Percentiles rank a stretch among this genome's conserved stretches.
phyloP scores from a whole-genome alignment of 805 yeast genomes.

The Metschnikowia reukaufii region DNA sequence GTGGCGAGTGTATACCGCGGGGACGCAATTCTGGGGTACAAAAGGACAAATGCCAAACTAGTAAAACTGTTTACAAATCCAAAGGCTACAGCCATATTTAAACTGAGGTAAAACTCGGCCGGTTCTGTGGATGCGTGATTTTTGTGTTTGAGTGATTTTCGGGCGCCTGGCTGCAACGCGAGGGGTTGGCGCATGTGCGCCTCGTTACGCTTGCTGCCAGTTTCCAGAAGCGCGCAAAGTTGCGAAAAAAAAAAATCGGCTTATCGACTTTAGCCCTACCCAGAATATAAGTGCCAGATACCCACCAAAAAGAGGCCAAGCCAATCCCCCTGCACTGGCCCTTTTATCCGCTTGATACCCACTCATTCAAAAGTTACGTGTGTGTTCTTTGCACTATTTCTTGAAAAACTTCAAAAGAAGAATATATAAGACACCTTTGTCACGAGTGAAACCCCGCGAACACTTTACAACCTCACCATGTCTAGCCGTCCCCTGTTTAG shows the following conservation, averaged over 20 bases:
- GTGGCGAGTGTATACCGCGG: too few species aligned
- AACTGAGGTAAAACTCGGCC: too few species aligned
- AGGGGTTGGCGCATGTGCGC: too few species aligned
- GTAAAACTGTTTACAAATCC: too few species aligned
- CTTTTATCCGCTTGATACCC: not conserved
- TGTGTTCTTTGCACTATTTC: not conserved
- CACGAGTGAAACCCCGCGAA: not conserved
- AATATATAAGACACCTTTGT: not conserved
- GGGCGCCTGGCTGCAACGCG: too few species aligned
- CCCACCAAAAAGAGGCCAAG: not conserved
- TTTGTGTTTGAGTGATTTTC: too few species aligned
- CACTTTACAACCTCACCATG: not conserved
- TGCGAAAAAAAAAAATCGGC: not conserved
- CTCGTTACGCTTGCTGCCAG: not conserved
- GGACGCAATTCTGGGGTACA: too few species aligned
- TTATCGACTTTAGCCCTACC: not conserved
- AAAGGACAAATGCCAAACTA: too few species aligned
- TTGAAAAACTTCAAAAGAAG: not conserved
- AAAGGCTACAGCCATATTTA: too few species aligned
- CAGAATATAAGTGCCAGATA: not conserved
- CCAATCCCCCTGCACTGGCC: not conserved
- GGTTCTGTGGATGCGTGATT: too few species aligned
- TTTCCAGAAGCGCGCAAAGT: not conserved
- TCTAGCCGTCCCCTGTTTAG: constrained; percentile 14
- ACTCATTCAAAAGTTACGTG: not conserved